Conservation (phyloP, 768 basidiomycete species). For the Peribolospora kevripleyi region DNA sequence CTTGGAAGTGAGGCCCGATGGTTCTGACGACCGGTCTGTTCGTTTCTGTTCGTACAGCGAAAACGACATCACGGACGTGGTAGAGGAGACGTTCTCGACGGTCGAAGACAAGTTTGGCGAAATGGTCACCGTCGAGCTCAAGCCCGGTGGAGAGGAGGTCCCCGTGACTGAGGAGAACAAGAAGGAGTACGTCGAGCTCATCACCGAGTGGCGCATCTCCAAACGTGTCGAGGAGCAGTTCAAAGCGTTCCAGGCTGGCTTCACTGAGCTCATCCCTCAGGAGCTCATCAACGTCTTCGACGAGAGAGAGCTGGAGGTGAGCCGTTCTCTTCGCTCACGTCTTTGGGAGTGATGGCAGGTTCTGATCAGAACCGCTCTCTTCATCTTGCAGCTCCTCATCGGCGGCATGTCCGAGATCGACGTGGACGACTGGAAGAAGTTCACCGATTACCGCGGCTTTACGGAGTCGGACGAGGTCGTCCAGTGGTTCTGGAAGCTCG, state of each 20-base stretch:
- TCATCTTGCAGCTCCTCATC: constrained; percentile 39
- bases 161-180: constrained; percentile 93
- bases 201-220: constrained; percentile 93
- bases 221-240: constrained; percentile 96
- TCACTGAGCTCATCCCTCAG: constrained; percentile 95
- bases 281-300: constrained; percentile 97
- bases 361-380: neutral
- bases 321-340: constrained; percentile 1
- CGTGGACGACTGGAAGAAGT: constrained; percentile 93
- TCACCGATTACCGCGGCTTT: constrained; percentile 94
- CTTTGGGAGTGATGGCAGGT: neutral
- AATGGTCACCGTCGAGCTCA: constrained; percentile 88
- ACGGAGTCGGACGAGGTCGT: constrained; percentile 76
- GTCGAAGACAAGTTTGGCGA: constrained; percentile 96
- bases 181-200: constrained; percentile 83
- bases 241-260: constrained; percentile 98
- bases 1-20: constrained; percentile 10
- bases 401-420: constrained; percentile 99
- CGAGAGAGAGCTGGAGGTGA: constrained; percentile 68
- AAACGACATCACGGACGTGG: constrained; percentile 92
- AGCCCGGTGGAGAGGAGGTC: constrained; percentile 59
- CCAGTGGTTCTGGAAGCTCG: constrained; percentile 99
- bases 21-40: neutral
- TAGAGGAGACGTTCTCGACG: constrained; percentile 92
- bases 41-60: constrained; percentile 31